phyloP scores from a whole-genome alignment of 2,329 filamentous ascomycete genomes.

The Diaporthe velutina region DNA sequence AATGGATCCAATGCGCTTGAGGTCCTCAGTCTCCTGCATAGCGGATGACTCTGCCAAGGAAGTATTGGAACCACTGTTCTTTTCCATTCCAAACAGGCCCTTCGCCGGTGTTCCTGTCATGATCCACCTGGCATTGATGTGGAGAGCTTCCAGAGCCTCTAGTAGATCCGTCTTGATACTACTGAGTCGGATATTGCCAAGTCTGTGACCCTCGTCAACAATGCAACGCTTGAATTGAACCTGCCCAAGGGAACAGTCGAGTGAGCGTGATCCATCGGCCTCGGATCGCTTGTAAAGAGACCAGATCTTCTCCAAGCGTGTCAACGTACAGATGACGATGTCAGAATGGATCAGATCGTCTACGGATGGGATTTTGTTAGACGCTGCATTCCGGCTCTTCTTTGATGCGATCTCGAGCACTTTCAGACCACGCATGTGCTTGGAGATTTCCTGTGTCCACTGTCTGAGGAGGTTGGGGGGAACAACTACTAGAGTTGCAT shows the following conservation, averaged over 20 bases:
- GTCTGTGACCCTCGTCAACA: slow-evolving; percentile 90
- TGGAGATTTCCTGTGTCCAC: slow-evolving; percentile 84
- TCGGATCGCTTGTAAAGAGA: slow-evolving; percentile 59
- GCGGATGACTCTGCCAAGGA: slow-evolving; percentile 53
- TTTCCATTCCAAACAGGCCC: slow-evolving; percentile 81
- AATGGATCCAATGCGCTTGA: slow-evolving; percentile 76
- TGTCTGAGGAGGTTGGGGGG: slow-evolving; percentile 87
- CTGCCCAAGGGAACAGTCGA: slow-evolving; percentile 72
- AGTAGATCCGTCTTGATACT: slow-evolving; percentile 67
- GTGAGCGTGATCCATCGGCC: slow-evolving; percentile 46
- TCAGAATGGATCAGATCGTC: slow-evolving; percentile 76
- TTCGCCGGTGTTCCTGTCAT: slow-evolving; percentile 91
- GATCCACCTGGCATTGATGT: slow-evolving; percentile 84
- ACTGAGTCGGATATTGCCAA: slow-evolving; percentile 73
- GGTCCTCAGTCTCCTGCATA: slow-evolving; percentile 70
- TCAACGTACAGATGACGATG: slow-evolving; percentile 81
- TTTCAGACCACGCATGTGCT: slow-evolving; percentile 78
- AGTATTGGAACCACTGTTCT: slow-evolving; percentile 26
- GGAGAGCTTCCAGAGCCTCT: slow-evolving; percentile 64
- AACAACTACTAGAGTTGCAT: slow-evolving; percentile 81
- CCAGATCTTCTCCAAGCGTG: slow-evolving; percentile 75
- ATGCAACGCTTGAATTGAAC: slow-evolving; percentile 91
- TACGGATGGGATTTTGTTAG: slow-evolving; percentile 65
- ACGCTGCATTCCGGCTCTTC: slow-evolving; percentile 55
- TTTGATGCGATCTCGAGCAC: slow-evolving; percentile 67